These are phyloP conservation scores for Populus hybrid DNA, from an alignment of 441 rosid genomes.

Conservation along the genomic window DNA sequence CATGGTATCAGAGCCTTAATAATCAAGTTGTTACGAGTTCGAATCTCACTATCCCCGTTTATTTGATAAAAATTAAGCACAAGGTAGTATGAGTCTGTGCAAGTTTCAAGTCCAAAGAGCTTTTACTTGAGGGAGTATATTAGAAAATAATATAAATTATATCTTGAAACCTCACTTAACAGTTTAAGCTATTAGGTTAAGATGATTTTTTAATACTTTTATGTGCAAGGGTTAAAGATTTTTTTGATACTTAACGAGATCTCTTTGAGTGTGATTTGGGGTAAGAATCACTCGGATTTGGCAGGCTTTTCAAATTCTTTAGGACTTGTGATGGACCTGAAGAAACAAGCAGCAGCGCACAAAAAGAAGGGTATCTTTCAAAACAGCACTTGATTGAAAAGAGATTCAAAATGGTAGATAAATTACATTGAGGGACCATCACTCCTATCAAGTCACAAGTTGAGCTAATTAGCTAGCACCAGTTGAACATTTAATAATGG, in stretches of 20 bases:
- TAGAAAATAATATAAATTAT: too few relatives aligned
- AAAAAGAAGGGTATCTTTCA: background rate
- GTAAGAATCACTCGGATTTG: background rate
- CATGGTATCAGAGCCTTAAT: too few relatives aligned
- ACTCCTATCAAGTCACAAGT: background rate
- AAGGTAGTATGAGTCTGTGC: too few relatives aligned
- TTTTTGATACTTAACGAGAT: background rate
- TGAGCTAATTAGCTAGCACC: background rate
- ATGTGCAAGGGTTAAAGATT: background rate
- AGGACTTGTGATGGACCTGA: background rate
- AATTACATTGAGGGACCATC: background rate
- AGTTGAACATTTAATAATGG: constrained; percentile 2
- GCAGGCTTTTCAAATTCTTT: background rate
- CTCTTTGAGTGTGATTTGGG: background rate
- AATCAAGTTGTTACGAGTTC: too few relatives aligned
- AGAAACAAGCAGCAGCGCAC: background rate
- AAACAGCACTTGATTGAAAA: background rate
- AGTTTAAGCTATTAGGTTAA: too few relatives aligned
- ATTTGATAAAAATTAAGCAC: too few relatives aligned
- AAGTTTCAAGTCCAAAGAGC: too few relatives aligned
- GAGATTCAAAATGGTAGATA: background rate
- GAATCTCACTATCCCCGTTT: too few relatives aligned
- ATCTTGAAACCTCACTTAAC: too few relatives aligned
- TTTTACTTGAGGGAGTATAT: too few relatives aligned
- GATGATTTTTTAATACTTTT: too few relatives aligned